Base-by-base conservation (phyloP, 2,329 filamentous ascomycete species). In the Orbilia oligospora region DNA sequence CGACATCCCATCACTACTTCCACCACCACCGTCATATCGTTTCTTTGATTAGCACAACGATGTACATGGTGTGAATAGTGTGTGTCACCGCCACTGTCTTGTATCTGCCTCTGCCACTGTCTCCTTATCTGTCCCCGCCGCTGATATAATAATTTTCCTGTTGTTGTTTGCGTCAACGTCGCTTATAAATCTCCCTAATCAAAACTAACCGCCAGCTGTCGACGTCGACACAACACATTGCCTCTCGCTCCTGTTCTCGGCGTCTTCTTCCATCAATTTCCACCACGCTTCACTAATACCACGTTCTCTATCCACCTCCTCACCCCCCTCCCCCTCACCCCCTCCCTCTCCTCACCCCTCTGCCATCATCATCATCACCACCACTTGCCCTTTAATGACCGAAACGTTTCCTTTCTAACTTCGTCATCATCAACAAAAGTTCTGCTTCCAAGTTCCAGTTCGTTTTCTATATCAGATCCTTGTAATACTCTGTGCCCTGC, bases 1-100 rank as follows among this genome's bases (percentile, higher is more conserved):
- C 44, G 27, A 30, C 30, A 27, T 16, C 56, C n/a, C 4, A 46
- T 20, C 44, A 22, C 49, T 30, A 41, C 9, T 9, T 38, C 20
- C n/a, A 20, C 20, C 18, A 68, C 53, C 53, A 30, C 70, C 49
- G 63, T 72, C 69, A 38, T 55, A 67, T 78, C 75, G 75, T 78
- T 78, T 71, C 75, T 78, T 78, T 78, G 68, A 78, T 27, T 78
- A 78, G 75, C 48, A 71, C 53, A 78, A 78, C 75, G 75, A 78
- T 71, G 63, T 72, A 49, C 48, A 78, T 63, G 51, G 68, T 64
- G 41, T 78, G 68, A 72, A 72, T 27, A 30, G 58, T 69, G 64
- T 65, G 22, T 68, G 33, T 12, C 33, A 8, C 33, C 8, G 33
- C 33, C 64, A n/a, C 18, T 48, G n/a, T 48, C 58, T 14, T 16